These are phyloP conservation scores for Salvia miltiorrhiza DNA, from an alignment of 257 asterid species.

Conservation along the genomic window DNA sequence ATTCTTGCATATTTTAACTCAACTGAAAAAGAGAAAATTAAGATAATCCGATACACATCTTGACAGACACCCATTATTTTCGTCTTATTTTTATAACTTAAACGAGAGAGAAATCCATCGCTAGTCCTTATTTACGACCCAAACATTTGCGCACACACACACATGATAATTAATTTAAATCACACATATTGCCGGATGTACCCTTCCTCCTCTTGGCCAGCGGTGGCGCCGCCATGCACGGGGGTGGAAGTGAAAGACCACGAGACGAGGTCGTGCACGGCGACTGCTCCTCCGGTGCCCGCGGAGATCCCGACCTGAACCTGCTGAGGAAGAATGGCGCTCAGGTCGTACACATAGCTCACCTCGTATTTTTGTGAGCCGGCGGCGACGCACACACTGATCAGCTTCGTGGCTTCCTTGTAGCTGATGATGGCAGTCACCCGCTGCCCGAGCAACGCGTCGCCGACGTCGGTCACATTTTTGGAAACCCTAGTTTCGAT, in stretches of 20 bases:
- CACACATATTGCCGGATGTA: no score
- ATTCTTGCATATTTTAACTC: no score
- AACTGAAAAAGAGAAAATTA: no score
- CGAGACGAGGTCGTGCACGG: neutral
- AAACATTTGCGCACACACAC: no score
- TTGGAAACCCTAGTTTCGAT: neutral
- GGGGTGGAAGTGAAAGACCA: constrained; percentile 4
- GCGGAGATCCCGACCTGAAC: neutral
- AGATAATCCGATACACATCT: no score
- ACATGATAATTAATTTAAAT: no score
- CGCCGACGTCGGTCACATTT: neutral
- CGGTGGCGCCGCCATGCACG: no score
- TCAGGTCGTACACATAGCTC: neutral
- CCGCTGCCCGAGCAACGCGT: neutral
- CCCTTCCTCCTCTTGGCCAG: no score
- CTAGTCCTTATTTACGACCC: no score
- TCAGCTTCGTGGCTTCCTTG: neutral
- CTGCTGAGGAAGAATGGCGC: neutral
- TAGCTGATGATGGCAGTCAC: neutral
- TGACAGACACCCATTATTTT: no score
- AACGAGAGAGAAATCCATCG: no score
- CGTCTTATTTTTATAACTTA: no score
- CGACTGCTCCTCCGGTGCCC: neutral
- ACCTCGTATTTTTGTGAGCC: neutral
- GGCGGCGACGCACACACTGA: neutral